Evolutionary conservation across 176 grass and related monocot species (phyloP).

Genomic region (Puccinellia tenuiflora): DNA sequence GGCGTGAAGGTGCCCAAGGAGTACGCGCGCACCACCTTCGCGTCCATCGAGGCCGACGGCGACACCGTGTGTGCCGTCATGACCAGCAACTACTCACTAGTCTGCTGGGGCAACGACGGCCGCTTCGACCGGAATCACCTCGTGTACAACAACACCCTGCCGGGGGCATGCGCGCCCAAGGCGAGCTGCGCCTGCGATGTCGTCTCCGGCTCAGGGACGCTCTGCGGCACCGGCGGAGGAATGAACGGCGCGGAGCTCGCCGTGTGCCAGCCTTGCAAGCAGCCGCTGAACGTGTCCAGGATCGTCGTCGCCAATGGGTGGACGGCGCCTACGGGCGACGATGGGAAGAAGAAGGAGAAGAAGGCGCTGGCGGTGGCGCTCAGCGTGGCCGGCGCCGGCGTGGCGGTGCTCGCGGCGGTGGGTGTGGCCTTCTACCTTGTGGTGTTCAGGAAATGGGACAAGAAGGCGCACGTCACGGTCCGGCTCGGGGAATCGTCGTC

Average conservation of each 20-base stretch:
- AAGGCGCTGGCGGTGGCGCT: background rate
- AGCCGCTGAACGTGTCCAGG: slow-evolving; percentile 6
- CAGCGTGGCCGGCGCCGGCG: slow-evolving; percentile 3
- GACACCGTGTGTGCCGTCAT: slow-evolving; percentile 63
- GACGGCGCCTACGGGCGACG: too few relatives aligned
- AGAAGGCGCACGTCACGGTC: slow-evolving; percentile 10
- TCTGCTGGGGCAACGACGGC: slow-evolving; percentile 73
- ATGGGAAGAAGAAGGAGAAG: background rate
- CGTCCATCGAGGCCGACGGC: slow-evolving; percentile 60
- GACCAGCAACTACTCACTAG: slow-evolving; percentile 40
- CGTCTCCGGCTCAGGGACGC: slow-evolving; percentile 20
- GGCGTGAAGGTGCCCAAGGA: slow-evolving; percentile 32
- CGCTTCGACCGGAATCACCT: slow-evolving; percentile 5
- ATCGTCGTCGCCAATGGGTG: slow-evolving; percentile 18
- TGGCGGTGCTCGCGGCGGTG: background rate
- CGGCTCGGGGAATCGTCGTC: slow-evolving; percentile 22
- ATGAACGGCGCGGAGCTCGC: slow-evolving; percentile 26
- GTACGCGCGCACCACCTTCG: slow-evolving; percentile 31
- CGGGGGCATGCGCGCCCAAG: slow-evolving; percentile 41
- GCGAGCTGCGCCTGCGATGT: slow-evolving; percentile 25
- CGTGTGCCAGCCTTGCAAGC: slow-evolving; percentile 45
- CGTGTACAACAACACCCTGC: slow-evolving; percentile 48
- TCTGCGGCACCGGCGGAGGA: slow-evolving; percentile 46
- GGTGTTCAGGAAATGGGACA: slow-evolving; percentile 3
- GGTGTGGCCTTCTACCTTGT: slow-evolving; percentile 12